phyloP scores from a whole-genome alignment of 108 stramenopile genomes.

The Heterococcus sp. region DNA sequence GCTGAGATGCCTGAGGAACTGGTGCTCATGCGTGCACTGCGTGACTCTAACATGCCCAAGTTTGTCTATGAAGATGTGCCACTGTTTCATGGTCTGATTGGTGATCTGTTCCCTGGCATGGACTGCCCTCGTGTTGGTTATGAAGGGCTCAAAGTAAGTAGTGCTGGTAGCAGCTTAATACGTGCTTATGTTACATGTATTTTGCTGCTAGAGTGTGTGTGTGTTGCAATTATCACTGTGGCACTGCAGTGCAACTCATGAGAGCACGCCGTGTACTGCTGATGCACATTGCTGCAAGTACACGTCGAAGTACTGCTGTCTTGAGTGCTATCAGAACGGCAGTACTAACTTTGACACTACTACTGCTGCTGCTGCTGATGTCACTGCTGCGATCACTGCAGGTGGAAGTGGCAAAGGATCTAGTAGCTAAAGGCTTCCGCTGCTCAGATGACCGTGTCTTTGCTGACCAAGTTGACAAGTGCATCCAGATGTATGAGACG shows the following conservation, averaged over 20 bases:
- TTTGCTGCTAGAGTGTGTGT: not conserved
- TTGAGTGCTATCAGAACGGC: too few relatives aligned
- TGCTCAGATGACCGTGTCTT: constrained; percentile 60
- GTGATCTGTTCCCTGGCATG: constrained; percentile 64
- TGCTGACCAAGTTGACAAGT: constrained; percentile 64
- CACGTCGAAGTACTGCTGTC: too few relatives aligned
- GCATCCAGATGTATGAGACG: constrained; percentile 71
- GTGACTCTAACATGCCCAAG: constrained; percentile 77
- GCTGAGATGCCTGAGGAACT: constrained; percentile 67
- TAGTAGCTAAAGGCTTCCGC: constrained; percentile 55
- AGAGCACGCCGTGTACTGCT: too few relatives aligned
- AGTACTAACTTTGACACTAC: too few relatives aligned
- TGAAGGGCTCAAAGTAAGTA: constrained; percentile 57
- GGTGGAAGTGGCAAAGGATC: constrained; percentile 41
- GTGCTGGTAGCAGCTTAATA: too few relatives aligned
- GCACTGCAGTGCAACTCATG: too few relatives aligned
- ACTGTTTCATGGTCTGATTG: constrained; percentile 56
- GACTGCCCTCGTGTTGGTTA: constrained; percentile 72
- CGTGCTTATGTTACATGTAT: too few relatives aligned
- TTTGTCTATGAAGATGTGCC: constrained; percentile 58
- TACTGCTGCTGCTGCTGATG: too few relatives aligned
- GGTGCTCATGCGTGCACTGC: constrained; percentile 78
- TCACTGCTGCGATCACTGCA: too few relatives aligned
- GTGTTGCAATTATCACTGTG: not conserved
- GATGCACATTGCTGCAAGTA: too few relatives aligned